Evolutionary conservation across 2,329 filamentous ascomycete genomes (phyloP), one percentile per base, ranked within the genome.

Genomic region (Colletotrichum echinochloae): DNA sequence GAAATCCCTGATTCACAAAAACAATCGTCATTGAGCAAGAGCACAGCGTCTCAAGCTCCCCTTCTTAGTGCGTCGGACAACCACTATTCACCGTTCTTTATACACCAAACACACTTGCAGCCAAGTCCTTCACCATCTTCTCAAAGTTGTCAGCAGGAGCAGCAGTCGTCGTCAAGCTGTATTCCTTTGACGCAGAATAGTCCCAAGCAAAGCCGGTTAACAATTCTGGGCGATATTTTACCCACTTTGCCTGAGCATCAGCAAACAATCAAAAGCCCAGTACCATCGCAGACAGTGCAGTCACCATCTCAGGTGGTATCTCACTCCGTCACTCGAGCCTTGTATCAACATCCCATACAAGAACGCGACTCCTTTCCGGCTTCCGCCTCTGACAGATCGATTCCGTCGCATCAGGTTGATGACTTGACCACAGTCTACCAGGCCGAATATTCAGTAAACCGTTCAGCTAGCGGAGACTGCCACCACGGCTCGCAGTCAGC

Each of bases 1-100:
- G 72, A 72, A 28, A 62, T 72, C 23, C 41, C 64, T 3, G 63
- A 72, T 60, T 72, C 71, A 18, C 71, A 71, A 46, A 71, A 64
- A n/a, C 54, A 46, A 16, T 72, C 71, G 16, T 63, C 65, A 23
- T 39, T 52, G 26, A 71, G 68, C 56, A 71, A 63, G 68, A 48
- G 57, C 14, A 41, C 64, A 2, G 64, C 51, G 20, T 67, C 35
- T 33, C 64, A 68, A 39, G 23, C 52, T 28, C 56, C 30, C n/a
- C 41, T 62, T 16, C n/a, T 28, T 33, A 46, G 46, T 48, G n/a
- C 37, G 14, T 20, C 37, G 3, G 59, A 62, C 26, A 37, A 62
- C 30, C 44, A 35, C 18, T 30, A 12, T 26, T 62, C 51, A 48
- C 64, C 61, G 16, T 35, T 35, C 28, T 23, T 41, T 52, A 14